phyloP scores from a whole-genome alignment of 2,329 filamentous ascomycete species.

The Sclerotiophoma versabilis region DNA sequence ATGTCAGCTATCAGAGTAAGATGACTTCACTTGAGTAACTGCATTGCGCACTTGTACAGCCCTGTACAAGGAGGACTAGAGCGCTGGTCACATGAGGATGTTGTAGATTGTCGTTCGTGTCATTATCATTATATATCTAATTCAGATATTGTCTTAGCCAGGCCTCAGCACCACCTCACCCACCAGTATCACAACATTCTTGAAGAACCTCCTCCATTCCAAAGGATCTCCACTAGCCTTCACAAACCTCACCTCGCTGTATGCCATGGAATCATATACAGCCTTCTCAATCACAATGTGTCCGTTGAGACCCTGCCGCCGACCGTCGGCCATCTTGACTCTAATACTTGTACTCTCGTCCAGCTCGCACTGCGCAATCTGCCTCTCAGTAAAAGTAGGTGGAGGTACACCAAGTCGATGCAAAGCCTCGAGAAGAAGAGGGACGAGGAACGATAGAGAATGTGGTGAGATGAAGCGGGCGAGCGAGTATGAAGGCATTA shows the following conservation, averaged over 20 bases:
- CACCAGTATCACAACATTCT: slow-evolving; percentile 87
- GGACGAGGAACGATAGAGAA: slow-evolving; percentile 75
- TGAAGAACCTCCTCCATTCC: slow-evolving; percentile 97
- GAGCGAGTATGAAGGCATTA: slow-evolving; percentile 84
- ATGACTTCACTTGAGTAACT: no score
- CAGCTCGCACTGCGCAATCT: slow-evolving; percentile 42
- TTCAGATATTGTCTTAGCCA: slow-evolving; percentile 15
- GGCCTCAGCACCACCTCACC: slow-evolving; percentile 76
- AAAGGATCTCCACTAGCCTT: slow-evolving; percentile 96
- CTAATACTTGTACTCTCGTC: slow-evolving; percentile 69
- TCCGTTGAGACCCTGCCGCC: slow-evolving; percentile 75
- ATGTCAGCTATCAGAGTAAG: no score
- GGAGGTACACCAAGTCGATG: slow-evolving; percentile 85
- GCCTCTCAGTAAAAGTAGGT: slow-evolving; percentile 50
- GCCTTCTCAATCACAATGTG: slow-evolving; percentile 78
- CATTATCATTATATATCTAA: slow-evolving; percentile 3
- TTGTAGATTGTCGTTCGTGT: neutral
- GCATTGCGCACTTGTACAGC: no score
- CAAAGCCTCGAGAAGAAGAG: slow-evolving; percentile 80
- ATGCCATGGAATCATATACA: slow-evolving; percentile 67
- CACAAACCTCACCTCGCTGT: slow-evolving; percentile 83
- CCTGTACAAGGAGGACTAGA: no score
- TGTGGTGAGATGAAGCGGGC: slow-evolving; percentile 92
- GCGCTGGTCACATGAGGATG: neutral
- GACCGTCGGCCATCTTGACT: slow-evolving; percentile 75